phyloP scores from a whole-genome alignment of 169 alveolate species.

The Babesia microti region DNA sequence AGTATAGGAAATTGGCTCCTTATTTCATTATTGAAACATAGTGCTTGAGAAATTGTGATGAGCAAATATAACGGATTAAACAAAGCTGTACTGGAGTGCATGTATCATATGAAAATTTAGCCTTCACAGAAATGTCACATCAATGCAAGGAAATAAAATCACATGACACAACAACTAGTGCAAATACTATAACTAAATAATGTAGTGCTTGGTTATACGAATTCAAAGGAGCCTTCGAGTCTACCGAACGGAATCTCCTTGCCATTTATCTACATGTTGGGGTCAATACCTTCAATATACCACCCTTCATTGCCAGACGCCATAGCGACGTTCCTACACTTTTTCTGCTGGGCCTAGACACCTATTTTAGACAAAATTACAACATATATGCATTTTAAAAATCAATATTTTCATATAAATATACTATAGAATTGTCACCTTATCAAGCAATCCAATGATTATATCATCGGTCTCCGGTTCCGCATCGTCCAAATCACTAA shows the following conservation, averaged over 20 bases:
- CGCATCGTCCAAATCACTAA: constrained; percentile 41
- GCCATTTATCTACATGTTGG: constrained; percentile 19
- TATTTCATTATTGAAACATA: too few species aligned
- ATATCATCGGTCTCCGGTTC: constrained; percentile 45
- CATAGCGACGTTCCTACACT: constrained; percentile 30
- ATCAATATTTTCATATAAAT: background rate
- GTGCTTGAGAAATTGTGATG: too few species aligned
- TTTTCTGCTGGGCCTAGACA: constrained; percentile 44
- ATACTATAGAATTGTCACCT: constrained; percentile 7
- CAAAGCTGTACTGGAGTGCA: too few species aligned
- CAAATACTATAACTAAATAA: too few species aligned
- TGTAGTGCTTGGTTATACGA: constrained; percentile 15
- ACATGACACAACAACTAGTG: too few species aligned
- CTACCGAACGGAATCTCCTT: constrained; percentile 41
- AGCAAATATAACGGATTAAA: too few species aligned
- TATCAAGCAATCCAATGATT: constrained; percentile 42
- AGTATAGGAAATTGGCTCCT: too few species aligned
- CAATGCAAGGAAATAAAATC: too few species aligned
- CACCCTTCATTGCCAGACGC: constrained; percentile 32
- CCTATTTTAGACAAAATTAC: background rate
- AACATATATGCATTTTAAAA: background rate
- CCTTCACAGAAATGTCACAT: too few species aligned
- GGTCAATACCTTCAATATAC: constrained; percentile 33
- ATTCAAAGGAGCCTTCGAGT: constrained; percentile 50
- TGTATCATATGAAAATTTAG: too few species aligned